Conservation (phyloP, 2,329 filamentous ascomycete genomes). For the Pyrenochaeta sp. region DNA sequence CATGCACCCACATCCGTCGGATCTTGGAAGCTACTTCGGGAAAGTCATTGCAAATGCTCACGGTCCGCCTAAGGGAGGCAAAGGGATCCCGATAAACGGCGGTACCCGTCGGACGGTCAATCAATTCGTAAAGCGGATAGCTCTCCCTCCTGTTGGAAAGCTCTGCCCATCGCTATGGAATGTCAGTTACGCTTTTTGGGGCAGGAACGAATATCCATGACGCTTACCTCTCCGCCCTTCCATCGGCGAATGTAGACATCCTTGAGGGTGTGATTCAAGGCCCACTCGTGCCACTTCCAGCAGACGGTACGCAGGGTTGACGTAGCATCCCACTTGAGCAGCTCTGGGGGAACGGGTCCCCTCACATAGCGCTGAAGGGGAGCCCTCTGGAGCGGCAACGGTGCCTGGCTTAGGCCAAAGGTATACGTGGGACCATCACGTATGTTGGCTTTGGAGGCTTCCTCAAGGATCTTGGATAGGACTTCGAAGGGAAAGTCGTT, state of each 20-base stretch:
- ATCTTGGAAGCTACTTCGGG: constrained; percentile 58
- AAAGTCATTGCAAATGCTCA: constrained; percentile 54
- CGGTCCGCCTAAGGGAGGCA: constrained; percentile 57
- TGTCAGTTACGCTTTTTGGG: constrained; percentile 19
- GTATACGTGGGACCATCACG: constrained; percentile 58
- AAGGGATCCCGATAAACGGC: constrained; percentile 63
- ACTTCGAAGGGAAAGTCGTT: constrained; percentile 61
- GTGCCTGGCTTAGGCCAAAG: constrained; percentile 60
- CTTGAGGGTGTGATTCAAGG: constrained; percentile 58
- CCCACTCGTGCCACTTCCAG: constrained; percentile 62
- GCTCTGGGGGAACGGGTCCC: constrained; percentile 59
- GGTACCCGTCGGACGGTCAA: constrained; percentile 54
- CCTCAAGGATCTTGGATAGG: constrained; percentile 59
- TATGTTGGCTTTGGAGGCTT: constrained; percentile 57
- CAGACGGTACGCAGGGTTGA: constrained; percentile 58
- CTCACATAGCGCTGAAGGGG: constrained; percentile 59
- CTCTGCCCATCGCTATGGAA: constrained; percentile 59
- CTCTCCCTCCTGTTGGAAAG: constrained; percentile 53
- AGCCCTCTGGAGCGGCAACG: constrained; percentile 54
- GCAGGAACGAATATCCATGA: neutral
- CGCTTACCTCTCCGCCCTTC: constrained; percentile 55
- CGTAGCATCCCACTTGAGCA: constrained; percentile 61
- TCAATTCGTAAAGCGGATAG: constrained; percentile 58
- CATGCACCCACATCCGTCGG: constrained; percentile 63
- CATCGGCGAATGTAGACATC: constrained; percentile 61